Percentiles rank a stretch among this genome's conserved stretches.
phyloP scores from a whole-genome alignment of 768 basidiomycete species.

The Podaxis pistillaris region DNA sequence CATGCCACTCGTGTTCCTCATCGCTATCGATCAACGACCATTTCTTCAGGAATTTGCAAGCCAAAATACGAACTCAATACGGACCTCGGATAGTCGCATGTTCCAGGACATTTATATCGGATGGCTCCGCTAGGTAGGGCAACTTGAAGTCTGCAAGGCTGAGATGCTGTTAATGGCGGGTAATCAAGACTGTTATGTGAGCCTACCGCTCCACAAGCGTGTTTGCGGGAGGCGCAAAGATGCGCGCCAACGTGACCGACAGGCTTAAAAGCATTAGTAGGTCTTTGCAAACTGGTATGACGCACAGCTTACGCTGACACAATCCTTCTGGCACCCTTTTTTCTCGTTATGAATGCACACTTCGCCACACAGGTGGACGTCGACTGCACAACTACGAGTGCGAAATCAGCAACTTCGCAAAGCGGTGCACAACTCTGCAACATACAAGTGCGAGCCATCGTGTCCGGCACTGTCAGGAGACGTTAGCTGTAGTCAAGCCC shows the following conservation, averaged over 20 bases:
- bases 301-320: slow-evolving; percentile 25
- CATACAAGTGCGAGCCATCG: slow-evolving; percentile 51
- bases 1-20: slow-evolving; percentile 41
- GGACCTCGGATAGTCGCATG: slow-evolving; percentile 45
- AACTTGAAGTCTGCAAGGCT: slow-evolving; percentile 41
- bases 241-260: slow-evolving; percentile 48
- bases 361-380: slow-evolving; percentile 53
- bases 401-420: background rate
- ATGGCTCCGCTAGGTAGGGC: slow-evolving; percentile 22
- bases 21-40: slow-evolving; percentile 31
- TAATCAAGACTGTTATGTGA: background rate
- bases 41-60: background rate
- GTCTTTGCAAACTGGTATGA: too few species aligned
- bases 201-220: slow-evolving; percentile 54
- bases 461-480: slow-evolving; percentile 49
- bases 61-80: background rate
- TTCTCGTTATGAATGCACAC: slow-evolving; percentile 43
- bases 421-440: background rate
- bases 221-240: slow-evolving; percentile 50
- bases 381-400: slow-evolving; percentile 46
- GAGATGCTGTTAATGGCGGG: background rate
- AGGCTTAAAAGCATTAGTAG: slow-evolving; percentile 33
- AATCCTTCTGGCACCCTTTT: slow-evolving; percentile 49
- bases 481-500: background rate
- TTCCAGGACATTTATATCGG: slow-evolving; percentile 38